Evolutionary conservation across 257 asterid genomes (phyloP).

Genomic region (Solanum lignicaule): DNA sequence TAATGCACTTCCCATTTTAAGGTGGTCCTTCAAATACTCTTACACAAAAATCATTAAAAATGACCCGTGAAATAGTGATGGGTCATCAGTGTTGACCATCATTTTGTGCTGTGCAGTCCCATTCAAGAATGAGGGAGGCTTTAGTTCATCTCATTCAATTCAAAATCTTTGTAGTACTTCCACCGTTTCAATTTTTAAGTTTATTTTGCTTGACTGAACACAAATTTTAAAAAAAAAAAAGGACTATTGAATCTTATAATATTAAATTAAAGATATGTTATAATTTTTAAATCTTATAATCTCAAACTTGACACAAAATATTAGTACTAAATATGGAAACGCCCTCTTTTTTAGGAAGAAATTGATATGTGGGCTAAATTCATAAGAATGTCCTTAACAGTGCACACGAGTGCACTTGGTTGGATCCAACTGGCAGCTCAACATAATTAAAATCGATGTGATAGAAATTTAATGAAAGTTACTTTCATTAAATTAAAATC

Average conservation of each 20-base stretch:
- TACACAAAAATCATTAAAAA: neutral
- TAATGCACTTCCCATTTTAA: neutral
- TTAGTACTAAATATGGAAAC: neutral
- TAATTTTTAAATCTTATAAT: neutral
- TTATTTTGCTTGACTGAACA: fast-evolving
- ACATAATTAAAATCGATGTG: neutral
- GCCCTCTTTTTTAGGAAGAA: neutral
- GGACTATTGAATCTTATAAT: neutral
- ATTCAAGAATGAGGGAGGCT: neutral
- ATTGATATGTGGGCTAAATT: neutral
- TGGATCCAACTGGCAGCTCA: neutral
- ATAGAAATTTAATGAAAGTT: neutral
- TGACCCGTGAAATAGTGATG: neutral
- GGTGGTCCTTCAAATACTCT: neutral
- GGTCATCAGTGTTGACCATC: neutral
- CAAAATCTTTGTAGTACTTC: neutral
- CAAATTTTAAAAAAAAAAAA: neutral
- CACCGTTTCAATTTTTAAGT: neutral
- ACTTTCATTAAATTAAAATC: neutral
- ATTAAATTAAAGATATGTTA: neutral
- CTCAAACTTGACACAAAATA: neutral
- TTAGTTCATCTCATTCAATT: neutral
- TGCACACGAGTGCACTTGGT: neutral
- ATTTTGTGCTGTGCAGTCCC: neutral
- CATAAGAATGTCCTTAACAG: neutral